These are phyloP conservation scores for Crithidia expoeki DNA, from an alignment of 208 protist species.

Conservation along the genomic window DNA sequence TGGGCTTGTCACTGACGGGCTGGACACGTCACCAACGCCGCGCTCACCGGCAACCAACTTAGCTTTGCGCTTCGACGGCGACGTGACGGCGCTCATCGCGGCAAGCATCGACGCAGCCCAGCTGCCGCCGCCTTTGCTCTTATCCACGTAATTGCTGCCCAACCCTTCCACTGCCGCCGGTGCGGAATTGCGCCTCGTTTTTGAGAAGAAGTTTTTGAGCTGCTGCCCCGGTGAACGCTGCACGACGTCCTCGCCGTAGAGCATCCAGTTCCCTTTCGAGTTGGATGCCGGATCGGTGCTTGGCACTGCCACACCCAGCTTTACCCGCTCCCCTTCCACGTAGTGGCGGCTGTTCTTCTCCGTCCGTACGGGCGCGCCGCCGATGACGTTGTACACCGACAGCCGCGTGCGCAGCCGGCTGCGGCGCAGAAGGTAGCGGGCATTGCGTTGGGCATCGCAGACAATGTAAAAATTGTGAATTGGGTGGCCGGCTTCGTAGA, in stretches of 20 bases:
- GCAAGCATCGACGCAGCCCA: conserved; percentile 16
- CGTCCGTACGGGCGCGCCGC: conserved; percentile 44
- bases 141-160: neutral
- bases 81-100: conserved; percentile 5
- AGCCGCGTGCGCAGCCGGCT: conserved; percentile 58
- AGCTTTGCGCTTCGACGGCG: conserved; percentile 12
- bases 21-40: neutral
- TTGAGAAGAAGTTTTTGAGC: conserved; percentile 20
- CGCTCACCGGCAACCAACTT: neutral
- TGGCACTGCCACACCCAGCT: conserved; percentile 47
- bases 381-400: conserved; percentile 52
- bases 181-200: neutral
- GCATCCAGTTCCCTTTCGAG: conserved; percentile 40
- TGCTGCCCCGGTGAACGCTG: conserved; percentile 12
- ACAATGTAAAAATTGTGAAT: conserved; percentile 64
- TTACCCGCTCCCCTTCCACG: conserved; percentile 44
- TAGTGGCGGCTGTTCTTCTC: conserved; percentile 42
- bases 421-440: conserved; percentile 53
- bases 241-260: conserved; percentile 40
- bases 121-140: conserved; percentile 1
- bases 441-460: conserved; percentile 54
- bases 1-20: neutral
- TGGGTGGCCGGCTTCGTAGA: conserved; percentile 61
- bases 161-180: neutral
- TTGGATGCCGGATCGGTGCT: conserved; percentile 18